Evolutionary conservation across 1,139 yeast species (phyloP), one percentile per base, ranked within the genome.

Genomic region (Blastobotrys buckinghamii): DNA sequence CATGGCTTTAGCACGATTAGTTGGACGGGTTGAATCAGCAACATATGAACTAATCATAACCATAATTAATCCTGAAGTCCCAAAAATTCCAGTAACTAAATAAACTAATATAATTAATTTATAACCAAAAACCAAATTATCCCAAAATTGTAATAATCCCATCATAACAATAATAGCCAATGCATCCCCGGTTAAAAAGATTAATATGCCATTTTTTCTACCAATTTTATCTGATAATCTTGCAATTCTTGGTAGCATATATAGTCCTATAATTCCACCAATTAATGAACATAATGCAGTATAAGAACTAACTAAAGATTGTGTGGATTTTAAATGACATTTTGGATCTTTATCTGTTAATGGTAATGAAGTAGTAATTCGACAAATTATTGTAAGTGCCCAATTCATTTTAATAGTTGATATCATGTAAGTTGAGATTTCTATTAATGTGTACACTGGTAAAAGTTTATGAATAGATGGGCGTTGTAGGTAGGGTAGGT

Each of bases 321-420:
- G 59, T 20, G 55, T 48, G 2, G 42, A 44, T 10, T 55, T 51
- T 24, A 24, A 38, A 35, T 54, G 59, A 39, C 59, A 56, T 39
- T 37, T 35, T 2, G 53, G 42, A 38, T 50, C 53, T n/a, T 45
- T 46, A 39, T 56, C 57, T 8, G 40, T 27, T 46, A 56, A 44
- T 16, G 39, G 41, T 24, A 38, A 37, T 4, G 32, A 6, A 27
- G 53, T 50, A 6, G 35, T 16, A 33, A 36, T 42, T 5, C 55
- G 42, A 40, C 59, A 56, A 7, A 54, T 57, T 34, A 56, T 38
- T 4, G 58, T 51, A 2, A 55, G 41, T 2, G 50, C 55, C 59
- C 59, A 56, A 45, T 56, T 56, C 42, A 56, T 50, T 37, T 48
- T 48, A 7, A 56, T 53, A 1, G 58, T 56, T 16, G 45, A 49